Percentiles rank a stretch among this genome's conserved stretches.
Conservation (phyloP, 306 rosid genomes). For the Styphnolobium japonicum region DNA sequence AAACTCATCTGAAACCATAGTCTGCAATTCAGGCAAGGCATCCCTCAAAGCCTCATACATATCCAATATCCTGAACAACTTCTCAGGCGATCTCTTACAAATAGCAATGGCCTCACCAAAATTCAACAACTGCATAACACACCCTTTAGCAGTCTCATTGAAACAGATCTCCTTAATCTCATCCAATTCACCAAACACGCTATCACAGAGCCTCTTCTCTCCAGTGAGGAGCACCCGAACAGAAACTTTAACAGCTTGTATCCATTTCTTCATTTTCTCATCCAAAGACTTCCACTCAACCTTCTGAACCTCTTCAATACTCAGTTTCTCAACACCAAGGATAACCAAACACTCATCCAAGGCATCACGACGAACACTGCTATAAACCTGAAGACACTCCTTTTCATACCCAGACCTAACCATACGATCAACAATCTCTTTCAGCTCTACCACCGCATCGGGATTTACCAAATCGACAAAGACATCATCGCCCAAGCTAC, state of each 20-base stretch:
- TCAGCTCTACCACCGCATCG: slow-evolving; percentile 65
- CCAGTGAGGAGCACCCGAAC: slow-evolving; percentile 65
- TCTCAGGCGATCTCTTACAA: slow-evolving; percentile 76
- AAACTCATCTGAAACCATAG: slow-evolving; percentile 57
- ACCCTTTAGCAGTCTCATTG: slow-evolving; percentile 81
- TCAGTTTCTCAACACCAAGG: slow-evolving; percentile 75
- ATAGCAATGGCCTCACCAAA: slow-evolving; percentile 89
- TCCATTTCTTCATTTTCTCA: slow-evolving; percentile 97
- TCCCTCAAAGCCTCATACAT: slow-evolving; percentile 84
- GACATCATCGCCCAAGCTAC: slow-evolving; percentile 65
- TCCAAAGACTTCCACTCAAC: slow-evolving; percentile 75
- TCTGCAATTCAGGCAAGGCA: slow-evolving; percentile 62
- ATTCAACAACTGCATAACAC: slow-evolving; percentile 80
- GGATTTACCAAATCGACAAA: slow-evolving; percentile 69
- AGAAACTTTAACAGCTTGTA: slow-evolving; percentile 74
- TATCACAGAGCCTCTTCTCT: slow-evolving; percentile 77
- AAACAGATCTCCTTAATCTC: slow-evolving; percentile 67
- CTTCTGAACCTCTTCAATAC: slow-evolving; percentile 95
- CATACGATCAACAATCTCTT: slow-evolving; percentile 84
- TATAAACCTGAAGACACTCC: slow-evolving; percentile 88
- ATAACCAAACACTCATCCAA: slow-evolving; percentile 75
- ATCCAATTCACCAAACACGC: slow-evolving; percentile 56
- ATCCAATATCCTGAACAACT: slow-evolving; percentile 85
- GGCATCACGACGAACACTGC: slow-evolving; percentile 79
- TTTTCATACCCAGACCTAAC: slow-evolving; percentile 77